Percentiles rank a stretch among this genome's conserved stretches.
Conservation (phyloP, 805 yeast species). For the Candida tallmaniae region DNA sequence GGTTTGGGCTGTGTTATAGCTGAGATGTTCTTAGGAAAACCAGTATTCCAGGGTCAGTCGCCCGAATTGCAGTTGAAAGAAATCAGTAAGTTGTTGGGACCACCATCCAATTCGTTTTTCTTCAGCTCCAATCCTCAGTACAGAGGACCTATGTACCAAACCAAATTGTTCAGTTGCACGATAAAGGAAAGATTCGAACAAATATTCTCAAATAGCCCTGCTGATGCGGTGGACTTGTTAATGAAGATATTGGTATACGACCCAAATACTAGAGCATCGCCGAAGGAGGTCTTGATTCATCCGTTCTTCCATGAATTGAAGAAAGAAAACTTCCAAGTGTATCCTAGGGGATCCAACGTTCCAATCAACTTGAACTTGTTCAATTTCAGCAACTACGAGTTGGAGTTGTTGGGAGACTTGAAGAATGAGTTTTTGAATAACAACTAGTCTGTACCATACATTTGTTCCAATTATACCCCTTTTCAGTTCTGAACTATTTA, state of each 20-base stretch:
- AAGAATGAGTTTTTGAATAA: constrained; percentile 24
- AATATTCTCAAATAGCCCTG: constrained; percentile 64
- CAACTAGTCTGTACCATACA: too few relatives aligned
- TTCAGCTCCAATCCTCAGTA: constrained; percentile 72
- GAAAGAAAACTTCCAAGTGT: constrained; percentile 45
- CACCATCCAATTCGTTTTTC: constrained; percentile 68
- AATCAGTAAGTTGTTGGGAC: constrained; percentile 85
- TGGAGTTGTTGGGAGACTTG: constrained; percentile 42
- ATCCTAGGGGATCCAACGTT: constrained; percentile 48
- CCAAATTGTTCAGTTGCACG: constrained; percentile 55
- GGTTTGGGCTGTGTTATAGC: constrained; percentile 96
- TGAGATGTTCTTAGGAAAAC: constrained; percentile 87
- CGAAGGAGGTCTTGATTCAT: constrained; percentile 80
- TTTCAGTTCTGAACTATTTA: background rate
- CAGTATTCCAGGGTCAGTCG: constrained; percentile 92
- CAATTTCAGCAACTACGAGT: constrained; percentile 69
- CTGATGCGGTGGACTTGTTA: constrained; percentile 81
- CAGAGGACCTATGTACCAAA: constrained; percentile 68
- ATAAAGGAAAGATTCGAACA: constrained; percentile 47
- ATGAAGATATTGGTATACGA: constrained; percentile 82
- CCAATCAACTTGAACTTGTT: constrained; percentile 47
- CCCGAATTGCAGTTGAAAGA: constrained; percentile 87
- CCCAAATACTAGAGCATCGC: constrained; percentile 77
- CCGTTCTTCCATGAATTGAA: constrained; percentile 86
- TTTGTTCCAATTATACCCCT: too few relatives aligned